These are phyloP conservation scores for Panicum hallii DNA, from an alignment of 202 grass and related monocot genomes.

Conservation along the genomic window DNA sequence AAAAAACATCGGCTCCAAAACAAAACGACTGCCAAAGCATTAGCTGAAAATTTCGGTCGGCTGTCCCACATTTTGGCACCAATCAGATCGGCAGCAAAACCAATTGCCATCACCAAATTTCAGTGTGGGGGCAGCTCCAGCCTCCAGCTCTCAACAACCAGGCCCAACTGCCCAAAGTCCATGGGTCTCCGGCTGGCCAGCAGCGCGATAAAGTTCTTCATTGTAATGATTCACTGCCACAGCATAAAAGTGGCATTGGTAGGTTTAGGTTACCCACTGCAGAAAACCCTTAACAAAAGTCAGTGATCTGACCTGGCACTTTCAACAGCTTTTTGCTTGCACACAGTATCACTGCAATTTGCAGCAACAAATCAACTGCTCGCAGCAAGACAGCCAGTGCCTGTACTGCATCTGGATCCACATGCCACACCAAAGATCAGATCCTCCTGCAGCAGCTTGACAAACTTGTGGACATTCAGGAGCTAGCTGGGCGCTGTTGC, in stretches of 20 bases:
- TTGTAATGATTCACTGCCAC: background rate
- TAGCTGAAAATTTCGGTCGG: background rate
- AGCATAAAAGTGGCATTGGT: slow-evolving; percentile 1
- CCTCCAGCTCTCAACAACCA: background rate
- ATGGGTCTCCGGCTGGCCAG: background rate
- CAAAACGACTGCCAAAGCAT: background rate
- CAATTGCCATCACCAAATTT: background rate
- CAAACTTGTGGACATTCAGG: background rate
- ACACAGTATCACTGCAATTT: background rate
- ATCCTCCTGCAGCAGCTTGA: background rate
- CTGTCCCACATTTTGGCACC: background rate
- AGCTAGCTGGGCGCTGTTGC: background rate
- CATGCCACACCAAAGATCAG: slow-evolving; percentile 4
- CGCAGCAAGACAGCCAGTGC: background rate
- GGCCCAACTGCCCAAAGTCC: background rate
- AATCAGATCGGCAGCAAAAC: too few relatives aligned
- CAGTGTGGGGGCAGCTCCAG: background rate
- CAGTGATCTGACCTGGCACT: slow-evolving; percentile 10
- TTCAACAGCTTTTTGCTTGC: background rate
- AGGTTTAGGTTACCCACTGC: background rate
- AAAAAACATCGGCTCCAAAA: background rate
- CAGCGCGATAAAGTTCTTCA: background rate
- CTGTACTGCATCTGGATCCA: slow-evolving; percentile 4
- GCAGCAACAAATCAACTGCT: background rate
- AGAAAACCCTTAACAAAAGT: slow-evolving; percentile 14